Conservation (phyloP, 2,329 filamentous ascomycete genomes). For the Aspergillus fructus region DNA sequence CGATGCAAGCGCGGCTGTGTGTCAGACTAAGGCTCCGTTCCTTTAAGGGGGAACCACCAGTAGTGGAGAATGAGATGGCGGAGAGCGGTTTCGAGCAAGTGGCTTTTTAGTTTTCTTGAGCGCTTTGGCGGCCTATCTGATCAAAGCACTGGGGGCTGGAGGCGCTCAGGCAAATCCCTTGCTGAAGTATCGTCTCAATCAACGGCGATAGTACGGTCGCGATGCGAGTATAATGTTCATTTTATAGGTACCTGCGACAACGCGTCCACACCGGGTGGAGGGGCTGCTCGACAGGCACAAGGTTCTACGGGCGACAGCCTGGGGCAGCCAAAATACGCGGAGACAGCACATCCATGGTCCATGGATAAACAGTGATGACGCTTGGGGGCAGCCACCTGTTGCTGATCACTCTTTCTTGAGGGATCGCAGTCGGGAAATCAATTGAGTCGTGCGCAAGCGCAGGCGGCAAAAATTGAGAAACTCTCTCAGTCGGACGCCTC, state of each 20-base stretch:
- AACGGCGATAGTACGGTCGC: neutral
- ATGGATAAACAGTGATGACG: neutral
- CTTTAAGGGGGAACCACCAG: constrained; percentile 24
- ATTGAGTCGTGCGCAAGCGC: neutral
- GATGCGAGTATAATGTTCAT: neutral
- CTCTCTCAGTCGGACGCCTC: neutral
- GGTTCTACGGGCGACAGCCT: neutral
- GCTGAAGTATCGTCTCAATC: neutral
- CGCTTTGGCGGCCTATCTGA: constrained; percentile 2
- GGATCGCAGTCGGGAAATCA: neutral
- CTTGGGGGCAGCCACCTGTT: neutral
- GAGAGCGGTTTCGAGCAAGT: constrained; percentile 18
- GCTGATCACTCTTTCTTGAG: neutral
- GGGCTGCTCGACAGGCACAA: neutral
- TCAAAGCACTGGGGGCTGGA: neutral
- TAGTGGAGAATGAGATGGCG: constrained; percentile 18
- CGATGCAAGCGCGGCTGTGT: constrained; percentile 31
- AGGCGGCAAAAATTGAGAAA: neutral
- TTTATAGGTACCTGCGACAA: neutral
- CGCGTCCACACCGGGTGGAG: neutral
- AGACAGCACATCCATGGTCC: neutral
- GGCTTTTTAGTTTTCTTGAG: constrained; percentile 9
- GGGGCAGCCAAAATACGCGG: neutral
- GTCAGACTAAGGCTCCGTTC: constrained; percentile 24
- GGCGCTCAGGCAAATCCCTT: neutral